phyloP scores from a whole-genome alignment of 306 rosid genomes.

The Acacia crassicarpa region DNA sequence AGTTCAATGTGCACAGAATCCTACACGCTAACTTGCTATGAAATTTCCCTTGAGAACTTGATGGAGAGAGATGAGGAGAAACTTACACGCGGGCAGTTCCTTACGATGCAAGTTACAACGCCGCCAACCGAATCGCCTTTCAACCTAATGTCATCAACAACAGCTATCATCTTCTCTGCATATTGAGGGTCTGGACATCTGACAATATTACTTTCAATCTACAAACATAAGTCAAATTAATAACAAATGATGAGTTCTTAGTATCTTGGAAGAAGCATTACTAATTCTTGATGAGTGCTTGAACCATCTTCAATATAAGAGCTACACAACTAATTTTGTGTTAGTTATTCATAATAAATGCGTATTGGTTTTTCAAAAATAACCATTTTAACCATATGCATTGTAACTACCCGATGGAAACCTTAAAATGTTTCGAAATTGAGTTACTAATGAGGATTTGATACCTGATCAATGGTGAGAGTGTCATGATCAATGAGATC shows the following conservation, averaged over 20 bases:
- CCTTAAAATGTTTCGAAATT: not conserved
- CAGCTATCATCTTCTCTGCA: constrained; percentile 93
- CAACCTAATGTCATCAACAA: constrained; percentile 75
- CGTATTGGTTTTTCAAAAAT: too few species aligned
- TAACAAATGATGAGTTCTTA: not conserved
- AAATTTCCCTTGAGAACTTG: not conserved
- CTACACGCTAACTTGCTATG: not conserved
- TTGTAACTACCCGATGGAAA: too few species aligned
- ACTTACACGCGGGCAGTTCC: constrained; percentile 79
- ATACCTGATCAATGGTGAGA: constrained; percentile 58
- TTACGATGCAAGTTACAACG: constrained; percentile 84
- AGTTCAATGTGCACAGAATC: not conserved
- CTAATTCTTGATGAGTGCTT: not conserved
- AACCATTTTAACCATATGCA: too few species aligned
- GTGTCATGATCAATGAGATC: constrained; percentile 57
- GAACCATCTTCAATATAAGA: too few species aligned
- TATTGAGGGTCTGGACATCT: constrained; percentile 91
- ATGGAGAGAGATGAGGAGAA: not conserved
- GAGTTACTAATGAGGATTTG: not conserved
- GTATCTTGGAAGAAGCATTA: not conserved
- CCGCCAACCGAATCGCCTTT: constrained; percentile 91
- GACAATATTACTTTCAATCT: constrained; percentile 90
- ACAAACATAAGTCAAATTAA: constrained; percentile 13
- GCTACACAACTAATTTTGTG: too few species aligned
- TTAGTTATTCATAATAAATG: too few species aligned